Conservation (phyloP, 305 asterid genomes). For the Rubia balearica region DNA sequence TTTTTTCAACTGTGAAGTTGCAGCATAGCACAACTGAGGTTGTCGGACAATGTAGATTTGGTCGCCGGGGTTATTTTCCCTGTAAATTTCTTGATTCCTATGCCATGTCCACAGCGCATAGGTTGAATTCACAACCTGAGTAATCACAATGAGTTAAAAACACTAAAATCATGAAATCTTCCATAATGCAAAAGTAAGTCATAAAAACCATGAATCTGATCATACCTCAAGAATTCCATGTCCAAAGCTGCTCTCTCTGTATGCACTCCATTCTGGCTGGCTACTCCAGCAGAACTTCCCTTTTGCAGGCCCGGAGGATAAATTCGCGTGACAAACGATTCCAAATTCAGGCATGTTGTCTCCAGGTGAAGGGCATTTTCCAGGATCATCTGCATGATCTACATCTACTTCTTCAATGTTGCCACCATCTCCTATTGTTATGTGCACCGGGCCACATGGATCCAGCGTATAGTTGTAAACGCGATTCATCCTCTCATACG, state of each 20-base stretch:
- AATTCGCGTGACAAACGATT: constrained; percentile 51
- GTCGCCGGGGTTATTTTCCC: constrained; percentile 55
- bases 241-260: constrained; percentile 90
- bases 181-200: neutral
- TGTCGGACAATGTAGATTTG: constrained; percentile 71
- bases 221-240: constrained; percentile 87
- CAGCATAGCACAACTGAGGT: constrained; percentile 46
- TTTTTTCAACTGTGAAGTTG: constrained; percentile 29
- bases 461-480: constrained; percentile 68
- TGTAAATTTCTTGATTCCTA: constrained; percentile 65
- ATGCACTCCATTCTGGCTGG: constrained; percentile 93
- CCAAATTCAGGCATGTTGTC: constrained; percentile 64
- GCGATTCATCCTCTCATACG: constrained; percentile 78
- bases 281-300: constrained; percentile 79
- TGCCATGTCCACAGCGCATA: constrained; percentile 94
- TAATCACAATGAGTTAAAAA: neutral
- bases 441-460: constrained; percentile 68
- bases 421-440: constrained; percentile 87
- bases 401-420: constrained; percentile 70
- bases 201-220: neutral
- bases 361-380: constrained; percentile 56
- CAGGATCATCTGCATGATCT: constrained; percentile 76
- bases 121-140: constrained; percentile 63
- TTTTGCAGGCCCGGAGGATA: constrained; percentile 62
- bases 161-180: neutral